Evolutionary conservation across 2,329 filamentous ascomycete genomes (phyloP), one percentile per base, ranked within the genome.

Genomic region (Paraphoma sp.): DNA sequence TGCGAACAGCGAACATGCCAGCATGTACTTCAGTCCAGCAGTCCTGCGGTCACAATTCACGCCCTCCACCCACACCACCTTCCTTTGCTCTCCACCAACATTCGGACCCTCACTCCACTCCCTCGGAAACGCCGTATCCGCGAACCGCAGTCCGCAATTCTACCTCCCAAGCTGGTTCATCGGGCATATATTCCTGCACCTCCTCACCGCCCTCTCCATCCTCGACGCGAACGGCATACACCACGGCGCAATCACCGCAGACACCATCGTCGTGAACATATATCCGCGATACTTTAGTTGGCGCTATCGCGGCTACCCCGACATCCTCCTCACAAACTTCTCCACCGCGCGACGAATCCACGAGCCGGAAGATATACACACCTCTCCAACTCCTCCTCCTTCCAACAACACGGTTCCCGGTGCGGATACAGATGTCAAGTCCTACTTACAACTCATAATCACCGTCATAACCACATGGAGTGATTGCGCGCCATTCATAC

Each of bases 241-340:
- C 18, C 55, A 64, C 38, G 46, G 45, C 2, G 56, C 30, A 9
- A 16, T 63, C 17, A 14, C 17, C 18, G 29, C 33, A 8, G 18
- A 42, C 5, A 62, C 61, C 33, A n/a, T 60, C 4, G 48, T 59
- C 41, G 30, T 64, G 7, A 59, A 56, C 5, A 28, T 56, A 3
- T 61, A 60, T 28, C 43, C 53, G 2, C 33, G 47, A 12, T 42
- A 49, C 9, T 46, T 51, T 17, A 14, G 48, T 23, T 52, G 56
- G 31, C 48, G 45, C 12, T 65, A 58, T 45, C 45, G 55, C 9
- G 54, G 56, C 7, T 67, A 60, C 36, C 62, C 60, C 3, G 54
- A 64, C 48, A 41, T 63, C 0, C 51, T 51, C 16, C 47, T 65
- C 7, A 51, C 56, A 5, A 51, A 51, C 9, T 64, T 63, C 17